A percentile compares a stretch with the other conserved stretches of the same genome.
These are phyloP conservation scores for Phytophthora foliorum DNA, from an alignment of 352 stramenopile species.

Conservation along the genomic window DNA sequence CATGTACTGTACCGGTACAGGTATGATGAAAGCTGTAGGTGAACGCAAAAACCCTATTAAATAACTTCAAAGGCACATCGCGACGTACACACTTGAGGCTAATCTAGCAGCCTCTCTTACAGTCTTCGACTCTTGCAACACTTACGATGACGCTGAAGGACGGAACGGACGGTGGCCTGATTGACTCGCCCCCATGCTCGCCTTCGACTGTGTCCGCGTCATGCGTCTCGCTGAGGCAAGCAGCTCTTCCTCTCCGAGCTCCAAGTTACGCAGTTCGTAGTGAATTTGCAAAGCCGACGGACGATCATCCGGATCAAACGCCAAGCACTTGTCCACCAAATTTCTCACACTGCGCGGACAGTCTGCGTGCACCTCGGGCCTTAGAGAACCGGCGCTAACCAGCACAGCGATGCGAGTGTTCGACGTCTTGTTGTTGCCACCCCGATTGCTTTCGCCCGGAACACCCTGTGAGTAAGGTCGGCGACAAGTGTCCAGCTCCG, in stretches of 20 bases:
- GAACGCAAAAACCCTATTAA: slow-evolving; percentile 27
- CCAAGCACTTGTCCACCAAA: slow-evolving; percentile 64
- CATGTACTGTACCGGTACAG: too few relatives aligned
- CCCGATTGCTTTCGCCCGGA: slow-evolving; percentile 35
- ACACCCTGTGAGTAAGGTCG: slow-evolving; percentile 37
- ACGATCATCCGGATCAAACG: slow-evolving; percentile 58
- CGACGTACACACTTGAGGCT: slow-evolving; percentile 12
- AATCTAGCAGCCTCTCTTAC: slow-evolving; percentile 2
- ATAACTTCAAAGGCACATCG: slow-evolving; percentile 37
- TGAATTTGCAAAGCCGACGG: slow-evolving; percentile 76
- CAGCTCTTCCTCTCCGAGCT: slow-evolving; percentile 36
- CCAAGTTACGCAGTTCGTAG: slow-evolving; percentile 65
- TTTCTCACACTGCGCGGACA: slow-evolving; percentile 58
- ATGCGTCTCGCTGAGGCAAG: slow-evolving; percentile 33
- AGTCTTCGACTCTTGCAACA: slow-evolving; percentile 1
- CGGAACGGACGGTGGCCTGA: slow-evolving; percentile 25
- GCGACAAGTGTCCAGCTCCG: slow-evolving; percentile 59
- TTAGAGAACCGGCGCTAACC: slow-evolving; percentile 57
- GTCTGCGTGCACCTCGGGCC: slow-evolving; percentile 54
- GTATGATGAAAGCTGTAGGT: too few relatives aligned
- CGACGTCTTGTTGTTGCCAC: slow-evolving; percentile 39
- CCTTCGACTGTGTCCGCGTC: slow-evolving; percentile 34
- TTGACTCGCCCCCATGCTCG: slow-evolving; percentile 17
- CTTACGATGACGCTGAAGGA: slow-evolving; percentile 8
- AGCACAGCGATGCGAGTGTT: slow-evolving; percentile 66